A percentile compares a stretch with the other conserved stretches of the same genome.
phyloP scores from a whole-genome alignment of 169 alveolate genomes.

The Eimeria falciformis region DNA sequence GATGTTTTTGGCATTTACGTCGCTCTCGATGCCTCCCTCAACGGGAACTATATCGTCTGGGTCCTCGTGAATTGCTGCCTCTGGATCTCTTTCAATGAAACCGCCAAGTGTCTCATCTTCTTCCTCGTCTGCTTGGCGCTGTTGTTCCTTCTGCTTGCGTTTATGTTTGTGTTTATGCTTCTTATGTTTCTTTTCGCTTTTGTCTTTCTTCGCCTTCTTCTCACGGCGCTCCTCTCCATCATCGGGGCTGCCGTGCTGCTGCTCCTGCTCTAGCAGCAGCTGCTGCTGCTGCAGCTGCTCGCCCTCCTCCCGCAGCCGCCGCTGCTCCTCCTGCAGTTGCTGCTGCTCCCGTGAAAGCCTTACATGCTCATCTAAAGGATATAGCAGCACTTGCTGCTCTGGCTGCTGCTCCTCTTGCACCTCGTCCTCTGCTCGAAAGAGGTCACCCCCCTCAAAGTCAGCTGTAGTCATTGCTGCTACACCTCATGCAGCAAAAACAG shows the following conservation, averaged over 20 bases:
- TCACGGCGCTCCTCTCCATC: slow-evolving; percentile 21
- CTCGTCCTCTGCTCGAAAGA: background rate
- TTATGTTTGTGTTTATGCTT: slow-evolving; percentile 52
- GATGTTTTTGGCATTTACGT: too few species aligned
- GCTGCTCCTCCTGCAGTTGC: background rate
- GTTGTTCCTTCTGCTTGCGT: slow-evolving; percentile 2
- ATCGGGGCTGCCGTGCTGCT: background rate
- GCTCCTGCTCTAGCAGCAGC: background rate
- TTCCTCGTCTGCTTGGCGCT: background rate
- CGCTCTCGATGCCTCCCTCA: slow-evolving; percentile 59
- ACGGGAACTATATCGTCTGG: slow-evolving; percentile 42
- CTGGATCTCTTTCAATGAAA: slow-evolving; percentile 39
- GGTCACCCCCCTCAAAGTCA: background rate
- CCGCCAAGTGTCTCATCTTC: slow-evolving; percentile 28
- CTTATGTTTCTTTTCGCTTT: slow-evolving; percentile 19
- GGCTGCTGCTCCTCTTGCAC: background rate
- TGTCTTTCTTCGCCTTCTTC: slow-evolving; percentile 51
- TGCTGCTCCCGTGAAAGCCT: background rate
- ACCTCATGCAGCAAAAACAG: too few species aligned
- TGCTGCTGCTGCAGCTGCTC: slow-evolving; percentile 3
- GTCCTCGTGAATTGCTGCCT: slow-evolving; percentile 43
- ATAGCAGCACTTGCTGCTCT: background rate
- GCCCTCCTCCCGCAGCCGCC: background rate
- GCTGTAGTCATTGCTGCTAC: too few species aligned
- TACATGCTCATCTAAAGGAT: background rate